These are phyloP conservation scores for Oemleria cerasiformis DNA, from an alignment of 306 rosid genomes.

Conservation along the genomic window DNA sequence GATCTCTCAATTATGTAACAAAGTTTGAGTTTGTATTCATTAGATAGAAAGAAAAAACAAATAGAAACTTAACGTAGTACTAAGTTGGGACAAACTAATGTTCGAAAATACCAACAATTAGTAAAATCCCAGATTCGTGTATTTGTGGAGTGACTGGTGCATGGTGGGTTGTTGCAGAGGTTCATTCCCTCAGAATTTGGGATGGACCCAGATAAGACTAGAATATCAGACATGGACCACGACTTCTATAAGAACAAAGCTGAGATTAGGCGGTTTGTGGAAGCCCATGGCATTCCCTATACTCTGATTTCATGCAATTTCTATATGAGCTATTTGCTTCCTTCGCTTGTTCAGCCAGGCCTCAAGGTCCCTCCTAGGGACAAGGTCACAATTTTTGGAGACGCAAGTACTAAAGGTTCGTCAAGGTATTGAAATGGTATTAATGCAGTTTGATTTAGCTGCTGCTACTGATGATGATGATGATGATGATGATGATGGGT, in stretches of 20 bases:
- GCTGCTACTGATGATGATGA: not conserved
- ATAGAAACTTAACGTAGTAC: no score
- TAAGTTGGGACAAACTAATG: no score
- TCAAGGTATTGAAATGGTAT: not conserved
- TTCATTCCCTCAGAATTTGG: constrained; percentile 85
- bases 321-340: constrained; percentile 55
- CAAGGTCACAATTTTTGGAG: constrained; percentile 62
- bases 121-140: not conserved
- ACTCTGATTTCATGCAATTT: constrained; percentile 68
- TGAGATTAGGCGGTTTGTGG: constrained; percentile 60
- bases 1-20: no score
- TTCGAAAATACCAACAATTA: no score
- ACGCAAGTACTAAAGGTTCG: constrained; percentile 67
- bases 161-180: constrained; percentile 22
- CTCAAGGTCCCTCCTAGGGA: constrained; percentile 64
- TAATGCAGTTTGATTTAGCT: not conserved
- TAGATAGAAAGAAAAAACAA: no score
- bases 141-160: not conserved
- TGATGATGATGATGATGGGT: not conserved
- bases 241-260: constrained; percentile 58
- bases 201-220: constrained; percentile 60
- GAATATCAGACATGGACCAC: constrained; percentile 40
- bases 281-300: constrained; percentile 63
- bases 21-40: no score
- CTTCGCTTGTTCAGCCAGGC: constrained; percentile 74